Conservation (phyloP, 2,329 filamentous ascomycete genomes). For the Dothistroma pini region DNA sequence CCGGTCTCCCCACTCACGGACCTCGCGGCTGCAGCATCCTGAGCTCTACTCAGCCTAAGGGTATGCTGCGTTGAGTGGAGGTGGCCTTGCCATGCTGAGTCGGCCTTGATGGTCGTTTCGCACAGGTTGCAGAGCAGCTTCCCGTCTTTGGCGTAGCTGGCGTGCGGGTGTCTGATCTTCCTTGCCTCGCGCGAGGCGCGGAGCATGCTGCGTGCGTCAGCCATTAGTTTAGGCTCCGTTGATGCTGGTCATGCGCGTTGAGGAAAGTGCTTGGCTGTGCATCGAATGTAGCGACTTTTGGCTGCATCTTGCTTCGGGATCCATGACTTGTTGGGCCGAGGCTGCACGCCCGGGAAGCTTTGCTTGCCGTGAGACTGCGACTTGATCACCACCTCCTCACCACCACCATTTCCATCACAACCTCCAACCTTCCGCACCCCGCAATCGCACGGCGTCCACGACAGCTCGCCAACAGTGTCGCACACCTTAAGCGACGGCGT, state of each 20-base stretch:
- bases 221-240: constrained; percentile 52
- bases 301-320: neutral
- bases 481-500: neutral
- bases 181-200: constrained; percentile 73
- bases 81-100: constrained; percentile 65
- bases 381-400: neutral
- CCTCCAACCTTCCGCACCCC: neutral
- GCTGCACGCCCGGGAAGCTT: neutral
- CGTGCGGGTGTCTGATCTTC: constrained; percentile 66
- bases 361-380: neutral
- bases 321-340: neutral
- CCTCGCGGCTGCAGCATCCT: constrained; percentile 31
- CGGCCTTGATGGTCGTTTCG: constrained; percentile 60
- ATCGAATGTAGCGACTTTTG: constrained; percentile 1
- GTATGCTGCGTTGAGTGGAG: constrained; percentile 48
- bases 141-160: constrained; percentile 64
- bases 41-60: constrained; percentile 33
- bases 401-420: neutral
- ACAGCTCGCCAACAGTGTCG: neutral
- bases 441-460: neutral
- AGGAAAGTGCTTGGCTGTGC: constrained; percentile 1
- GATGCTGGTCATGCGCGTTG: neutral
- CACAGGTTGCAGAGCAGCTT: constrained; percentile 67
- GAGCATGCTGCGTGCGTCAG: constrained; percentile 75
- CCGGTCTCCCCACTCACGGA: constrained; percentile 22